Percentiles rank a stretch among this genome's conserved stretches.
phyloP scores from a whole-genome alignment of 257 asterid species.

The Solanum chilense region DNA sequence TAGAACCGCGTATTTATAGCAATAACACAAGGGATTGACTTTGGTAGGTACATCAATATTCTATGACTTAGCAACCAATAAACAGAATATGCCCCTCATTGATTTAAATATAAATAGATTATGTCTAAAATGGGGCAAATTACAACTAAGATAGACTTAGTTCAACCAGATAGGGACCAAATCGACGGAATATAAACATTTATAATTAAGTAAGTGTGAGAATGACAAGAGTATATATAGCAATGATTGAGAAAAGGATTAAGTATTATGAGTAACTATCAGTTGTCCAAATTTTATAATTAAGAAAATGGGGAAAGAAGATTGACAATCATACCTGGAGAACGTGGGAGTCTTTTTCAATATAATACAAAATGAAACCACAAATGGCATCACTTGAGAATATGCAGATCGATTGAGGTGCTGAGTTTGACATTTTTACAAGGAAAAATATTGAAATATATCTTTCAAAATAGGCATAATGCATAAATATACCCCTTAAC shows the following conservation, averaged over 20 bases:
- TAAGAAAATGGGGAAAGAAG: background rate
- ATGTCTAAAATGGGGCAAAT: background rate
- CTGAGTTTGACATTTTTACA: background rate
- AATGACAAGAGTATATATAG: constrained; percentile 5
- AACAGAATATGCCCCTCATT: background rate
- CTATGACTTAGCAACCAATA: background rate
- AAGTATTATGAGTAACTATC: background rate
- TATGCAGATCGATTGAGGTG: background rate
- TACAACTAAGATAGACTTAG: constrained; percentile 1
- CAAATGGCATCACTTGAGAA: background rate
- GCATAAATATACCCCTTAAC: no score
- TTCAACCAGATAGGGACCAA: background rate
- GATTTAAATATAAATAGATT: background rate
- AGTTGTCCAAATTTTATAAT: background rate
- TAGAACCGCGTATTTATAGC: background rate
- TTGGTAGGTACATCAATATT: background rate
- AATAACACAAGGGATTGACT: background rate
- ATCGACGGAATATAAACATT: background rate
- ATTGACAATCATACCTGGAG: constrained; percentile 7
- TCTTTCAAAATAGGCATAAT: background rate
- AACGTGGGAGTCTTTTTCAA: constrained; percentile 14
- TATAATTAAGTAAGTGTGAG: background rate
- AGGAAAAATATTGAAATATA: background rate
- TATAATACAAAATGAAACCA: background rate
- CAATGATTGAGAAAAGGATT: constrained; percentile 4